Base-by-base conservation (phyloP, 108 stramenopile species). In the Stephanodiscus triporus region DNA sequence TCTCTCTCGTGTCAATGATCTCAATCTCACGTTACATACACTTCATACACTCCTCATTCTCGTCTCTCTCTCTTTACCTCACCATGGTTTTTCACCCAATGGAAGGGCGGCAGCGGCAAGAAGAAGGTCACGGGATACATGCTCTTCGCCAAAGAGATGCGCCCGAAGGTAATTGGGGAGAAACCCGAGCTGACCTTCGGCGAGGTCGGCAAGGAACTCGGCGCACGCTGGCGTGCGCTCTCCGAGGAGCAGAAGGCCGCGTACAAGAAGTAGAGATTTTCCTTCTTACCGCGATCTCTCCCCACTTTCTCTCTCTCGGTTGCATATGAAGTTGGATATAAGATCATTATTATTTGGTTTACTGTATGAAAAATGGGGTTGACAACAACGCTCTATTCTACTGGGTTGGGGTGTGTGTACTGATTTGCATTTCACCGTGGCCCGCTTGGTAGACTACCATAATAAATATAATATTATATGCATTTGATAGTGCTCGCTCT, bases 181-280 rank as follows among this genome's bases (percentile, higher is more conserved):
- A 71, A 72, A 63, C 86, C 88, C 9, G 86, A 81, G 38, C 32
- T 89, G 26, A 45, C 77, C 14, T 89, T 89, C 55, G 84, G 84
- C 27, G 85, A 73, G 45, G 70, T 87, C 19, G 88, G 88, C 40
- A 89, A 86, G 77, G 70, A 82, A 56, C 70, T 89, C 32, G 88
- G 86, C 19, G 79, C 80, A 66, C 73, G 78, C 69, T 89, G 88
- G 88, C 75, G 84, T 51, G 81, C 80, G 9, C 78, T 89, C 29
- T 29, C 70, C 19, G 86, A 86, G 27, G 70, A 83, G 32, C 80
- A 80, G 53, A 89, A 89, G 86, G 82, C 54, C 6, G 61, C 45
- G 43, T 89, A 80, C 80, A 86, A 85, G 74, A 68, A 80, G 22
- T 57, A 36, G 45, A 61, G 27, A 27, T 26, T 11, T 27, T 3